Evolutionary conservation across 768 basidiomycete species (phyloP).

Genomic region (Macrolepiota fuliginosa): DNA sequence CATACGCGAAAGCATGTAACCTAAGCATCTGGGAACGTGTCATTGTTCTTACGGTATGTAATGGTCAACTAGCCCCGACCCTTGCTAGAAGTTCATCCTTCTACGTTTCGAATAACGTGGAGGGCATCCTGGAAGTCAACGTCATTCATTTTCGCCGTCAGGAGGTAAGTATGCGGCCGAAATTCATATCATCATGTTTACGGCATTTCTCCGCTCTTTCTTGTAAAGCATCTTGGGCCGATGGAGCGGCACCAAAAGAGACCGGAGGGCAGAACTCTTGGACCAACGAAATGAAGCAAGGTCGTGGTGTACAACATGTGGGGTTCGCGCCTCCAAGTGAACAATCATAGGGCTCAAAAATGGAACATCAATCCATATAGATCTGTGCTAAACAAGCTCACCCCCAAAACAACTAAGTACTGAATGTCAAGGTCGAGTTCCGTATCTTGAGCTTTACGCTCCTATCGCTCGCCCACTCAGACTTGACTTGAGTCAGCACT

Average conservation of each 20-base stretch:
- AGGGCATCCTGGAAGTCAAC: background rate
- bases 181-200: background rate
- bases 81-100: too few species aligned
- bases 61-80: too few species aligned
- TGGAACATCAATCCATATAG: too few species aligned
- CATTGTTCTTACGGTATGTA: too few species aligned
- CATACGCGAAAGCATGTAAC: too few species aligned
- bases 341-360: background rate
- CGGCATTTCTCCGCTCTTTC: background rate
- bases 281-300: background rate
- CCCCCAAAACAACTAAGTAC: conserved; percentile 45
- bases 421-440: conserved; percentile 83
- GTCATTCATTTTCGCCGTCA: background rate
- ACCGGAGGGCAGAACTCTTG: background rate
- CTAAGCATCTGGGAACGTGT: too few species aligned
- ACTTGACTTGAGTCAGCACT: conserved; percentile 67
- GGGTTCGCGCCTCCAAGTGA: background rate
- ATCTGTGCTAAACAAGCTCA: background rate
- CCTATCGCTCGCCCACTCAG: conserved; percentile 85
- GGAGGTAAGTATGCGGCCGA: background rate
- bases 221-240: background rate
- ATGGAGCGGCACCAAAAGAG: too few species aligned
- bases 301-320: background rate
- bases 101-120: background rate
- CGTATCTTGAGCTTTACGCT: conserved; percentile 82